Evolutionary conservation across 257 asterid species (phyloP).

Genomic region (Ilex aquifolium): DNA sequence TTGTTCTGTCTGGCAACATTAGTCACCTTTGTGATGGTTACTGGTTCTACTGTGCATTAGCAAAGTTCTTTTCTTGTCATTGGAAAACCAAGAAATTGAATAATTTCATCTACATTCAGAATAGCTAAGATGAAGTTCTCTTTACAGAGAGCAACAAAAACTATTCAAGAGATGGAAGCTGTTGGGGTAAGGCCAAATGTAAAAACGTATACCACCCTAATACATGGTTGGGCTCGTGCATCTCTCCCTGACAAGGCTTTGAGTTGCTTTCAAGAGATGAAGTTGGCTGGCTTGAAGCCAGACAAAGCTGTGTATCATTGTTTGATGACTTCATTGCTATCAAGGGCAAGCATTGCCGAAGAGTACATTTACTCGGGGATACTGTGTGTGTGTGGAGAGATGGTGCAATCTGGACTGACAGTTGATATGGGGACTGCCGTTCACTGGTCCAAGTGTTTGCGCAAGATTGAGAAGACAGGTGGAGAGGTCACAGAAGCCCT

Average conservation of each 20-base stretch:
- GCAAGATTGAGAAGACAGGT: slow-evolving; percentile 74
- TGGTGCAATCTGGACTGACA: slow-evolving; percentile 48
- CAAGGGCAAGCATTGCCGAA: slow-evolving; percentile 87
- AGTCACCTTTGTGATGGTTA: too few relatives aligned
- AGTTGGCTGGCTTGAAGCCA: slow-evolving; percentile 57
- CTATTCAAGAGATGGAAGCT: slow-evolving; percentile 77
- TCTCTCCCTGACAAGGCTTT: slow-evolving; percentile 93
- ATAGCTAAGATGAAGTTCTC: background rate
- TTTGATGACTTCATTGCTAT: slow-evolving; percentile 76
- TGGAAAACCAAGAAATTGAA: background rate
- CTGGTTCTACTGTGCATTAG: too few relatives aligned
- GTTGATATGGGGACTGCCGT: slow-evolving; percentile 98
- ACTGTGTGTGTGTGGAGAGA: slow-evolving; percentile 58
- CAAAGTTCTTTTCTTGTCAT: background rate
- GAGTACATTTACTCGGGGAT: slow-evolving; percentile 60
- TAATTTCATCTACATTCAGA: background rate
- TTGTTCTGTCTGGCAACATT: too few relatives aligned
- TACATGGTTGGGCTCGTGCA: slow-evolving; percentile 95
- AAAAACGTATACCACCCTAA: slow-evolving; percentile 86
- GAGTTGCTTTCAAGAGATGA: slow-evolving; percentile 89
- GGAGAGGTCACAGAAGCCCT: slow-evolving; percentile 83
- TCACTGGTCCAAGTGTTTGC: slow-evolving; percentile 85
- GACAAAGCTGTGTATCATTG: slow-evolving; percentile 98
- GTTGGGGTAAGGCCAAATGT: slow-evolving; percentile 71
- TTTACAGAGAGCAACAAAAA: slow-evolving; percentile 67